phyloP scores from a whole-genome alignment of 805 yeast genomes.

The Saccharomycopsis vini region DNA sequence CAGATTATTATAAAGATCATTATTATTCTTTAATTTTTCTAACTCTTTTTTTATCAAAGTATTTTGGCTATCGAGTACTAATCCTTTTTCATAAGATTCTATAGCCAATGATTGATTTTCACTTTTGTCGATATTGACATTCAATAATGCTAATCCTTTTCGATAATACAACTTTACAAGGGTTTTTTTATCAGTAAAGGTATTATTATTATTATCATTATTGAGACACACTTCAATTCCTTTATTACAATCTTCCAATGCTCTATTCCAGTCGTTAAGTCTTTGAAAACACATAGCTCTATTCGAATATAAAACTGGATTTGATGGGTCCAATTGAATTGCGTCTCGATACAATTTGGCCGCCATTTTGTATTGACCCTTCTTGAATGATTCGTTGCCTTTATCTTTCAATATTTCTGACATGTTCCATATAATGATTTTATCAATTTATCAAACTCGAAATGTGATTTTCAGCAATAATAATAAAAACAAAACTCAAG shows the following conservation, averaged over 20 bases:
- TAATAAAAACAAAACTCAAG: too few species aligned
- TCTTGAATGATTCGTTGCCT: conserved; percentile 48
- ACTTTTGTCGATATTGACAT: conserved; percentile 15
- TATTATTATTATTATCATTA: background rate
- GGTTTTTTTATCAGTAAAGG: conserved; percentile 25
- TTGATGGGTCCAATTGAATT: conserved; percentile 36
- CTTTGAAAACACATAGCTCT: conserved; percentile 58
- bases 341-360: conserved; percentile 49
- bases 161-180: conserved; percentile 45
- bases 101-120: conserved; percentile 22
- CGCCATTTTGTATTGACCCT: conserved; percentile 40
- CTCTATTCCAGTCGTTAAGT: conserved; percentile 39
- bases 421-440: too few species aligned
- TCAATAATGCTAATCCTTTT: conserved; percentile 33
- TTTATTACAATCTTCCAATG: conserved; percentile 38
- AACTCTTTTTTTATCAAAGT: conserved; percentile 31
- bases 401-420: conserved; percentile 22
- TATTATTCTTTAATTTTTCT: conserved; percentile 15
- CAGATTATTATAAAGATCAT: conserved; percentile 14
- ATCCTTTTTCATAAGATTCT: conserved; percentile 28
- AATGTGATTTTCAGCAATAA: too few species aligned
- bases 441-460: too few species aligned
- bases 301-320: conserved; percentile 57
- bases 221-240: conserved; percentile 32
- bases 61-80: conserved; percentile 35